These are phyloP conservation scores for Aristolochia fimbriata DNA, from an alignment of 164 flowering plant species.

Conservation along the genomic window DNA sequence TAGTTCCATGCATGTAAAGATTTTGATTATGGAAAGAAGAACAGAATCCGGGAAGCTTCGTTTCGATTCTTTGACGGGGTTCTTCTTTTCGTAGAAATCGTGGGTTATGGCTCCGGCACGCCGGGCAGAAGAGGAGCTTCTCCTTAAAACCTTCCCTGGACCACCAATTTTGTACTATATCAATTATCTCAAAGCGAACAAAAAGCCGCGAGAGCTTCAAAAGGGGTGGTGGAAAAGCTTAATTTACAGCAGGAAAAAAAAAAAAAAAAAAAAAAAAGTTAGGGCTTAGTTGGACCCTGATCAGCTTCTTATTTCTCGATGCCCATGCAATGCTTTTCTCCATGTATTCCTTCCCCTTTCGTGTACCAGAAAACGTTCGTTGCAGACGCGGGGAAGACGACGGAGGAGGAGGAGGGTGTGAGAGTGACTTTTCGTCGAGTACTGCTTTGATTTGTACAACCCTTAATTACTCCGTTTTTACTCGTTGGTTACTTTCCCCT, in stretches of 20 bases:
- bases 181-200: background rate
- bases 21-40: background rate
- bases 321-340: too few species aligned
- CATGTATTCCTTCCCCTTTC: too few species aligned
- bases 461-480: background rate
- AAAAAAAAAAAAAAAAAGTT: too few species aligned
- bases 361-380: background rate
- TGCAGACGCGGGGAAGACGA: background rate
- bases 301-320: background rate
- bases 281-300: too few species aligned
- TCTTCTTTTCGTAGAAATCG: conserved; percentile 1
- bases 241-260: background rate
- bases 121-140: conserved; percentile 3
- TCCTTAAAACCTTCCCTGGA: conserved; percentile 5
- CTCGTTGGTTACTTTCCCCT: too few species aligned
- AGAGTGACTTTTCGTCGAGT: background rate
- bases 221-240: background rate
- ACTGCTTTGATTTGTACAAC: background rate
- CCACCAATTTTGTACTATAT: conserved; percentile 1
- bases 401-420: background rate
- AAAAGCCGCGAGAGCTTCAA: conserved; percentile 4
- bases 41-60: background rate
- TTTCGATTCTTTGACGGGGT: background rate
- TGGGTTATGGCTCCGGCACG: conserved; percentile 11
- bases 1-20: background rate